These are phyloP conservation scores for Rhizopus microsporus DNA, from an alignment of 371 early-diverging fungal species.

Conservation along the genomic window DNA sequence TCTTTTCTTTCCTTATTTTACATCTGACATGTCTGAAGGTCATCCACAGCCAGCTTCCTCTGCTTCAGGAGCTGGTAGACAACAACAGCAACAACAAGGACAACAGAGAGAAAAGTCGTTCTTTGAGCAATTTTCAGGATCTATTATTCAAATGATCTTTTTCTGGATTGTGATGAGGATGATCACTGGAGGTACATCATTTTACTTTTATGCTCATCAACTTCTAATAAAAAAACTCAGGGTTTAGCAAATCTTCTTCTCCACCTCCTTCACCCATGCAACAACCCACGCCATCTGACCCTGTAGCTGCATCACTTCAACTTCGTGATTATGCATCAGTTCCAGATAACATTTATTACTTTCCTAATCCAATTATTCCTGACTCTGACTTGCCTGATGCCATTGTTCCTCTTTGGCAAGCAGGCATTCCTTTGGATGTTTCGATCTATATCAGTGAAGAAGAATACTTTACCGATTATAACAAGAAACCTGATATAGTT, in stretches of 20 bases:
- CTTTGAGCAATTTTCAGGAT: conserved; percentile 37
- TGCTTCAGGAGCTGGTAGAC: background rate
- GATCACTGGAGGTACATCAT: conserved; percentile 28
- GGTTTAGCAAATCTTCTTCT: conserved; percentile 6
- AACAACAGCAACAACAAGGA: background rate
- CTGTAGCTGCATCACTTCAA: conserved; percentile 9
- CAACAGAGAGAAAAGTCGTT: conserved; percentile 30
- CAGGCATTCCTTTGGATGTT: conserved; percentile 44
- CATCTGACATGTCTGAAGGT: too few relatives aligned
- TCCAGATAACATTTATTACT: conserved; percentile 40
- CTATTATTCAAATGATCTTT: conserved; percentile 37
- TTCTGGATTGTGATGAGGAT: conserved; percentile 43
- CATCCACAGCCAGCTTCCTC: background rate
- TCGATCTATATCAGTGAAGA: conserved; percentile 57
- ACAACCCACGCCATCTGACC: background rate
- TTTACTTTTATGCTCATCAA: background rate
- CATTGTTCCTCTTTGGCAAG: conserved; percentile 43
- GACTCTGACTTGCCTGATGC: conserved; percentile 31
- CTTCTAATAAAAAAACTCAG: background rate
- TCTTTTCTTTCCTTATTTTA: too few relatives aligned
- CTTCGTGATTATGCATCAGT: conserved; percentile 36
- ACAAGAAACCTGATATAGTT: conserved; percentile 57
- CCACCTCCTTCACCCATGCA: conserved; percentile 4
- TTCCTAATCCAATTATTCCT: conserved; percentile 37
- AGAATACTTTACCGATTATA: conserved; percentile 54